Percentiles rank a stretch among this genome's conserved stretches.
Evolutionary conservation across 176 grass and related monocot species (phyloP).

Genomic region (Calamus simplicifolius): DNA sequence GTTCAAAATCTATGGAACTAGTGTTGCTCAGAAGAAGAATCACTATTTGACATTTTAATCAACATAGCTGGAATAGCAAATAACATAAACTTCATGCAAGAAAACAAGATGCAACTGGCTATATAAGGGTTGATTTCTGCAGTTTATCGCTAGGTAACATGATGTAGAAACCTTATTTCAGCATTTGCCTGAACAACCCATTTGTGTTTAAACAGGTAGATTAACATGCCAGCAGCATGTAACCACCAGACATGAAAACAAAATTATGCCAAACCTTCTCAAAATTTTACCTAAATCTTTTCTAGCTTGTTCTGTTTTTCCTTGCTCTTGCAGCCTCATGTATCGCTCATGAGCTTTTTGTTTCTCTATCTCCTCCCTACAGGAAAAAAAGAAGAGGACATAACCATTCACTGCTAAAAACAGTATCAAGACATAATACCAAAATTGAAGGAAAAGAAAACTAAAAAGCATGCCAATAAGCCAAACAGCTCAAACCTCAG

Average conservation of each 20-base stretch:
- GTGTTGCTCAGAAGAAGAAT: too few relatives aligned
- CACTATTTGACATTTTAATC: too few relatives aligned
- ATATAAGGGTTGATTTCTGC: too few relatives aligned
- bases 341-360: constrained; percentile 58
- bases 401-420: neutral
- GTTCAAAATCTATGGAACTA: too few relatives aligned
- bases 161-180: neutral
- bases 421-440: neutral
- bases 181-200: neutral
- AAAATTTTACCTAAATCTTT: constrained; percentile 81
- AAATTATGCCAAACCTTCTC: neutral
- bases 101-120: too few relatives aligned
- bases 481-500: too few relatives aligned
- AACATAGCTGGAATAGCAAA: too few relatives aligned
- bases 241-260: neutral
- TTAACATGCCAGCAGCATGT: neutral
- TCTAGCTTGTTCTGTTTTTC: constrained; percentile 81
- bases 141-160: too few relatives aligned
- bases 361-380: constrained; percentile 85
- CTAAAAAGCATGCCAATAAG: too few relatives aligned
- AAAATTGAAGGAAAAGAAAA: neutral
- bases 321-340: constrained; percentile 85
- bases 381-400: neutral
- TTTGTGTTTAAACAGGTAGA: neutral
- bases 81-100: too few relatives aligned